phyloP scores from a whole-genome alignment of 495 filamentous ascomycete genomes.

The Penicillium cinerascens region DNA sequence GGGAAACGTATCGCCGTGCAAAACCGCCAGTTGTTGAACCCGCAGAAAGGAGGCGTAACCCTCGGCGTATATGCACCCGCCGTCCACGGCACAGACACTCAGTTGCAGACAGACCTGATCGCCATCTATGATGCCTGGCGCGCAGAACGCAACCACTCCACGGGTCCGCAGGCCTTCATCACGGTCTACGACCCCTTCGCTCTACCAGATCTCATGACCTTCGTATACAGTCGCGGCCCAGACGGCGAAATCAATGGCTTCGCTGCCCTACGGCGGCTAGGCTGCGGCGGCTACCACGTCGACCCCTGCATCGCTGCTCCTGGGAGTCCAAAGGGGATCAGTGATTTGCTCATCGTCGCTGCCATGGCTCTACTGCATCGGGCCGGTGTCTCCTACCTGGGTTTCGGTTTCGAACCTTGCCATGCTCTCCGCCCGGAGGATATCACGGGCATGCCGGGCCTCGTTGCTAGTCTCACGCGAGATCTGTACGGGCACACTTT shows the following conservation, averaged over 20 bases:
- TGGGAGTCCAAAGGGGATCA: constrained; percentile 34
- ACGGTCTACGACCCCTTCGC: constrained; percentile 44
- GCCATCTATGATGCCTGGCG: constrained; percentile 42
- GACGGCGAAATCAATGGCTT: constrained; percentile 35
- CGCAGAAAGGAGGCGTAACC: constrained; percentile 29
- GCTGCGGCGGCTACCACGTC: constrained; percentile 39
- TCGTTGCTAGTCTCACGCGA: constrained; percentile 24
- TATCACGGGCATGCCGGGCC: constrained; percentile 27
- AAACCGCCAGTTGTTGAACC: constrained; percentile 35
- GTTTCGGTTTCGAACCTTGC: constrained; percentile 40
- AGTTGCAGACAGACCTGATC: constrained; percentile 30
- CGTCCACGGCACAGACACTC: constrained; percentile 20
- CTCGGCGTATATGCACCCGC: constrained; percentile 35
- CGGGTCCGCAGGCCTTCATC: constrained; percentile 36
- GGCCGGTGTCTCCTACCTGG: constrained; percentile 32
- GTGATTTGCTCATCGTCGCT: constrained; percentile 35
- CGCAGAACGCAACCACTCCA: constrained; percentile 25
- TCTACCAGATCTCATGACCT: constrained; percentile 40
- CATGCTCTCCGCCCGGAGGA: constrained; percentile 20
- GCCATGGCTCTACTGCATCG: constrained; percentile 36
- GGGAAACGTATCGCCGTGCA: constrained; percentile 38
- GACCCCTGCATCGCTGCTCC: constrained; percentile 42
- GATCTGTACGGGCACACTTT: constrained; percentile 29
- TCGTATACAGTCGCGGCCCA: constrained; percentile 36
- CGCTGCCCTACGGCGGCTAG: constrained; percentile 36